phyloP scores from a whole-genome alignment of 768 basidiomycete genomes.

The Mycena epipterygia region DNA sequence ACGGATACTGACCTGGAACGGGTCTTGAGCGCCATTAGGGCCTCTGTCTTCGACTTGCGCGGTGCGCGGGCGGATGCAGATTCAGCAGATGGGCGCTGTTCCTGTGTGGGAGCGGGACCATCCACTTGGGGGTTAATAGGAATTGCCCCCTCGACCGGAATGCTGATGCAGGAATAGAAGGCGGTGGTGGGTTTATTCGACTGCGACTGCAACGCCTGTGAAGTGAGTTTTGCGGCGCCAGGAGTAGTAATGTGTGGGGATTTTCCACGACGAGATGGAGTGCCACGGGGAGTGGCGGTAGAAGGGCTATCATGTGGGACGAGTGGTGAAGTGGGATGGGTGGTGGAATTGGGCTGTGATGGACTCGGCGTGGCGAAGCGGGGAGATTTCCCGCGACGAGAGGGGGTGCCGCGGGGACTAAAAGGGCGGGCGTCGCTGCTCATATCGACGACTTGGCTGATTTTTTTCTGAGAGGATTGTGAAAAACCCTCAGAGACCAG shows the following conservation, averaged over 20 bases:
- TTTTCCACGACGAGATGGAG: slow-evolving; percentile 74
- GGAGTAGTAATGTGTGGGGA: slow-evolving; percentile 69
- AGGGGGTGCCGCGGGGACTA: slow-evolving; percentile 69
- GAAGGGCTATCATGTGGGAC: slow-evolving; percentile 62
- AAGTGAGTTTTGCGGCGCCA: slow-evolving; percentile 62
- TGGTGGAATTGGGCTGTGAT: slow-evolving; percentile 52
- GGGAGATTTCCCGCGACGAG: slow-evolving; percentile 75
- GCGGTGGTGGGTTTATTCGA: slow-evolving; percentile 66
- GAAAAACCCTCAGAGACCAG: slow-evolving; percentile 15
- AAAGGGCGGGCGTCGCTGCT: slow-evolving; percentile 52
- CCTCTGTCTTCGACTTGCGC: slow-evolving; percentile 92
- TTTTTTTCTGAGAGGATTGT: slow-evolving; percentile 27
- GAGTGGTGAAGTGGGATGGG: slow-evolving; percentile 49
- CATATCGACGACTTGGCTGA: slow-evolving; percentile 14
- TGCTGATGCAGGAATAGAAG: slow-evolving; percentile 79
- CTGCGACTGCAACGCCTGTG: slow-evolving; percentile 58
- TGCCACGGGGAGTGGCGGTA: slow-evolving; percentile 65
- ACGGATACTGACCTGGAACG: slow-evolving; percentile 71
- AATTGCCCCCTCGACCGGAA: slow-evolving; percentile 81
- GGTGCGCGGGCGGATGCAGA: slow-evolving; percentile 78
- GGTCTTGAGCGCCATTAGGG: slow-evolving; percentile 81
- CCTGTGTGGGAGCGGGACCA: slow-evolving; percentile 52
- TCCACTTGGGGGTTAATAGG: slow-evolving; percentile 66
- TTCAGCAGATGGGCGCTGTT: slow-evolving; percentile 56
- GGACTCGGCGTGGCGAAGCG: slow-evolving; percentile 65